Percentiles rank a stretch among this genome's conserved stretches.
Conservation (phyloP, 148 eudicot genomes). For the Hydrangea macrophylla region DNA sequence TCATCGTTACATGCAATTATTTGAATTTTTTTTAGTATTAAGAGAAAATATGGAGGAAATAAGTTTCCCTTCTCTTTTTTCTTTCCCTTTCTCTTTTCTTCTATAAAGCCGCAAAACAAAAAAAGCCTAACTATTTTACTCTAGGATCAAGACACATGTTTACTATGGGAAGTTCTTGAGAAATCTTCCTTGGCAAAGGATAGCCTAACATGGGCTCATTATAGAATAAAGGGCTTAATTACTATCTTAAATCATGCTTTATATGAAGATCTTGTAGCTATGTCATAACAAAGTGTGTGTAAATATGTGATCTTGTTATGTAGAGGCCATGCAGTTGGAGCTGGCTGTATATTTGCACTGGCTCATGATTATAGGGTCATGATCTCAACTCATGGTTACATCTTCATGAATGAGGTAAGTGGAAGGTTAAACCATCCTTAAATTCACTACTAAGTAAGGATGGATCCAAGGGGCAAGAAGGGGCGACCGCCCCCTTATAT, state of each 20-base stretch:
- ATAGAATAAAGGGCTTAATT: too few relatives aligned
- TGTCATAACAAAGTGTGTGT: neutral
- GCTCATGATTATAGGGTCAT: too few relatives aligned
- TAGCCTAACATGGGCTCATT: neutral
- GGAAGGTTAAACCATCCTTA: neutral
- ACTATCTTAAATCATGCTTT: neutral
- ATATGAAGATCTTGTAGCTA: neutral
- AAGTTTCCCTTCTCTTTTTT: too few relatives aligned
- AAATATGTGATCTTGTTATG: neutral
- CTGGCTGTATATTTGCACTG: slow-evolving; percentile 8
- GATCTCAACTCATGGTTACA: slow-evolving; percentile 7
- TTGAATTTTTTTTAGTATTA: too few relatives aligned
- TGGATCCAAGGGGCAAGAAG: neutral
- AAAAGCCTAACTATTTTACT: too few relatives aligned
- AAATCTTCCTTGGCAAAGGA: neutral
- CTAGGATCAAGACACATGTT: neutral
- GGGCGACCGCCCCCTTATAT: neutral
- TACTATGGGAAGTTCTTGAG: neutral
- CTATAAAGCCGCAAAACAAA: too few relatives aligned
- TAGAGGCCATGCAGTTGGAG: too few relatives aligned
- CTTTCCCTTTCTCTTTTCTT: too few relatives aligned
- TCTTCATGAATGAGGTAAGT: slow-evolving; percentile 12
- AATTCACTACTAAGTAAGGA: neutral
- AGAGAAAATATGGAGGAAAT: too few relatives aligned
- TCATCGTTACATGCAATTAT: too few relatives aligned